Base-by-base conservation (phyloP, 345 rosid species). In the Cardamine resedifolia region DNA sequence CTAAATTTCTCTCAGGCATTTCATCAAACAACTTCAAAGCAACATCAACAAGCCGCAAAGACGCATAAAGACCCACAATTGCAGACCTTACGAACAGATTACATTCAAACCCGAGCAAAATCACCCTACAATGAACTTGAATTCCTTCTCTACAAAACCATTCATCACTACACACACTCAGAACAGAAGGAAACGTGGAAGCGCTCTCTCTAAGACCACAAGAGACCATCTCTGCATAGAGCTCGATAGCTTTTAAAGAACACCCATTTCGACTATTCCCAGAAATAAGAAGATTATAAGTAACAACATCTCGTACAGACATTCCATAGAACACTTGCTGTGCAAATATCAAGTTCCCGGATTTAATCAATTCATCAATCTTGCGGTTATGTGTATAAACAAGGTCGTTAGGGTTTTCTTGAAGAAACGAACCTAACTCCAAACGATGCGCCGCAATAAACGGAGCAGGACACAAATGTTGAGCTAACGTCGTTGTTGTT, bases 81-180 rank as follows among this genome's bases (percentile, higher is more conserved):
- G 96, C 73, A 65, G 88, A 84, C 14, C 84, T 82, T 4, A 86
- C 51, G 14, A 78, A 86, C 77, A 81, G 11, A 88, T 85, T 88
- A 72, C 69, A 85, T 50, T 31, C 77, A 66, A 83, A 81, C 73
- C 91, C 96, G 5, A 86, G 85, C 18, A 59, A 78, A 58, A 88
- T 34, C 73, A 82, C 86, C 74, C 97, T 87, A 68, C 96, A 80
- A 48, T 88, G 96, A 72, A 83, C 85, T 67, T 88, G 96, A 75
- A 70, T 72, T 45, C 93, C 96, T 81, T 83, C 90, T 66, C 57
- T 63, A 27, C 19, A 59, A 38, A 88, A 80, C 62, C 75, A 77
- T 5, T 51, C 78, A 39, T 74, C 63, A 23, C 77, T 72, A 82
- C 96, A 90, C 47, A 83, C 70, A 77, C 96, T 86, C 50, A 86